These are phyloP conservation scores for Coemansia sp. DNA, from an alignment of 192 early-diverging fungal species.

Conservation along the genomic window DNA sequence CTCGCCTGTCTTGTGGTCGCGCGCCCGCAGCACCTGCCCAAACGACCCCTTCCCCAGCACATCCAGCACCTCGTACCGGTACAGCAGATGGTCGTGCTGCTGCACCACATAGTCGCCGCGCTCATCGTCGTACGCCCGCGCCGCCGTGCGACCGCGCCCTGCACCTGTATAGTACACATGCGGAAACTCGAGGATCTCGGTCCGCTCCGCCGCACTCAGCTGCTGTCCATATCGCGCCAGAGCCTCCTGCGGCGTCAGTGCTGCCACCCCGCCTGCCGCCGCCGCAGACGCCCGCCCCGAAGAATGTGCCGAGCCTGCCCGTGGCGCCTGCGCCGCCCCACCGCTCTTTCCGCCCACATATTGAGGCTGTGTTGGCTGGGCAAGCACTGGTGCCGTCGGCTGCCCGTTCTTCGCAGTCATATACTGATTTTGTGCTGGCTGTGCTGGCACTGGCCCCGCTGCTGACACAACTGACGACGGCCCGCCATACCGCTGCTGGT, in stretches of 20 bases:
- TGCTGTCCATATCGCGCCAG: slow-evolving; percentile 67
- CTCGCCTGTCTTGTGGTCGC: slow-evolving; percentile 87
- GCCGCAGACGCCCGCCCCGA: slow-evolving; percentile 17
- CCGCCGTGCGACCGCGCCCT: slow-evolving; percentile 56
- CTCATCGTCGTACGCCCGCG: slow-evolving; percentile 79
- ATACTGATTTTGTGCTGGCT: not conserved
- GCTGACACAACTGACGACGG: slow-evolving; percentile 48
- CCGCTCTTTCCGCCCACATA: not conserved
- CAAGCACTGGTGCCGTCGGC: no score
- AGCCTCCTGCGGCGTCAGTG: slow-evolving; percentile 63
- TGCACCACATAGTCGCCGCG: slow-evolving; percentile 90
- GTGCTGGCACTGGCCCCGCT: slow-evolving; percentile 4
- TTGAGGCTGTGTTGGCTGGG: not conserved
- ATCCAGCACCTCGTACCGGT: slow-evolving; percentile 91
- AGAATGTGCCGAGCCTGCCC: slow-evolving; percentile 6
- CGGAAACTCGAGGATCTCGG: slow-evolving; percentile 78
- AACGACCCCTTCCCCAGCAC: slow-evolving; percentile 93
- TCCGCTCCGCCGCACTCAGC: slow-evolving; percentile 82
- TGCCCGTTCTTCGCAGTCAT: no score
- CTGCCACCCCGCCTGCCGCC: slow-evolving; percentile 44
- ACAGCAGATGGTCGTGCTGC: slow-evolving; percentile 85
- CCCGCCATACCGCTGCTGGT: slow-evolving; percentile 45
- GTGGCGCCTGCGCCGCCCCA: slow-evolving; percentile 8
- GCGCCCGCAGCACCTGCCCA: slow-evolving; percentile 92
- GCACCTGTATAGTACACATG: slow-evolving; percentile 90